Base-by-base conservation (phyloP, 768 basidiomycete genomes). In the Sarcodon aspratus region DNA sequence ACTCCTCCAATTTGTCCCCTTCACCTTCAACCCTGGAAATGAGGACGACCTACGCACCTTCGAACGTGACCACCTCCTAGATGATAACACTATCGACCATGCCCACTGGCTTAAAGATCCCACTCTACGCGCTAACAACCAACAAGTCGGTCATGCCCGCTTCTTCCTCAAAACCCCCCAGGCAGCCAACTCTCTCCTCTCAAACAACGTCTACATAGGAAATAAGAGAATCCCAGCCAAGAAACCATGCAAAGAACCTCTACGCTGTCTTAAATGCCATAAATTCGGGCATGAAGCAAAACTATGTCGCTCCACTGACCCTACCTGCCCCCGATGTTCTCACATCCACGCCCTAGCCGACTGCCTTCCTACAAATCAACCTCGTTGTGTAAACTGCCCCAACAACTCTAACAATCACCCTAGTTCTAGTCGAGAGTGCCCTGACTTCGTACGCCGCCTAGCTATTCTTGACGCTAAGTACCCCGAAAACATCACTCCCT, bases 1-100 rank as follows among this genome's bases (percentile, higher is more conserved):
- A 11, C 7, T 49, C 46, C 21, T 33, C 17, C 9, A 31, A 11
- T 48, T 48, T 40, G 45, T 47, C 7, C 48, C 48, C 9, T 8
- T 49, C 44, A 9, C 8, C 48, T 49, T 49, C 45, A 31, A 46
- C 12, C 48, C 48, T n/a, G 48, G 46, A 17, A 15, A 11, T 9
- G 33, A 10, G n/a, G 9, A 9, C 18, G 48, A 46, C 11, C 47
- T 49, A 12, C 46, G 18, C 9, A 15, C 45, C 32, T n/a, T 46
- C 13, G 27, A 21, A 47, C 13, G 9, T 9, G 27, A 8, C 9
- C 45, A 50, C 45, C 10, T 18, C 11, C 12, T 31, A 45, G 27
- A 17, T n/a, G 13, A n/a, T 15, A 7, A 17, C n/a, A 21, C 5
- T 15, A 45, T 6, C 13, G 32, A 9, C 21, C 7, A 33, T 9